These are phyloP conservation scores for Wickerhamomyces subpelliculosus DNA, from an alignment of 805 yeast genomes.

Conservation along the genomic window DNA sequence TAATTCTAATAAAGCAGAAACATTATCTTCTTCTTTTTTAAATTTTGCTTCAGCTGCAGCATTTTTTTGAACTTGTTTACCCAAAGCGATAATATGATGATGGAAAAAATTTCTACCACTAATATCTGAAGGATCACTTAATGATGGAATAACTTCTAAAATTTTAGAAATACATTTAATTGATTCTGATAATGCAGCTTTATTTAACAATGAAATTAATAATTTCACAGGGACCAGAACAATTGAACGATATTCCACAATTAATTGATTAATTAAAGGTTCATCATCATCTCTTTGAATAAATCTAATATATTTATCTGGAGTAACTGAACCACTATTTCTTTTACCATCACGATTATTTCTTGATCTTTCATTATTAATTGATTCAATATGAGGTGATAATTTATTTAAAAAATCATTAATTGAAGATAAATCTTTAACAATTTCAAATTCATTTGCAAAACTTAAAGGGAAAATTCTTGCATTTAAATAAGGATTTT, in stretches of 20 bases:
- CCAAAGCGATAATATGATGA: conserved; percentile 71
- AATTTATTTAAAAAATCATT: conserved; percentile 46
- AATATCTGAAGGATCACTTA: conserved; percentile 64
- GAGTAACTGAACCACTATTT: conserved; percentile 8
- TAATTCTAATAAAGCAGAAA: conserved; percentile 6
- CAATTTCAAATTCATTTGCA: conserved; percentile 60
- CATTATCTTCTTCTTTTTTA: conserved; percentile 2
- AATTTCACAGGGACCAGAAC: conserved; percentile 48
- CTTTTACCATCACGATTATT: neutral
- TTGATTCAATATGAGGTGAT: conserved; percentile 31
- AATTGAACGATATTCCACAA: conserved; percentile 36
- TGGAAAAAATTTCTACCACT: conserved; percentile 82
- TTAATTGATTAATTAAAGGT: conserved; percentile 36
- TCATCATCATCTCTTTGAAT: conserved; percentile 38
- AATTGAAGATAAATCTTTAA: conserved; percentile 44
- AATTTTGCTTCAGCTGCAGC: neutral
- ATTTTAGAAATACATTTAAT: conserved; percentile 51
- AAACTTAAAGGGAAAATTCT: conserved; percentile 71
- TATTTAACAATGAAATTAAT: conserved; percentile 55
- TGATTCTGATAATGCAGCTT: conserved; percentile 52
- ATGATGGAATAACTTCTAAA: conserved; percentile 41
- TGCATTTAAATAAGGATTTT: conserved; percentile 50
- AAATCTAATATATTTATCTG: conserved; percentile 16
- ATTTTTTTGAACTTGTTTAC: conserved; percentile 46
- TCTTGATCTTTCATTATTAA: conserved; percentile 1